phyloP scores from a whole-genome alignment of 352 stramenopile genomes.

The Phytophthora colocasiae region DNA sequence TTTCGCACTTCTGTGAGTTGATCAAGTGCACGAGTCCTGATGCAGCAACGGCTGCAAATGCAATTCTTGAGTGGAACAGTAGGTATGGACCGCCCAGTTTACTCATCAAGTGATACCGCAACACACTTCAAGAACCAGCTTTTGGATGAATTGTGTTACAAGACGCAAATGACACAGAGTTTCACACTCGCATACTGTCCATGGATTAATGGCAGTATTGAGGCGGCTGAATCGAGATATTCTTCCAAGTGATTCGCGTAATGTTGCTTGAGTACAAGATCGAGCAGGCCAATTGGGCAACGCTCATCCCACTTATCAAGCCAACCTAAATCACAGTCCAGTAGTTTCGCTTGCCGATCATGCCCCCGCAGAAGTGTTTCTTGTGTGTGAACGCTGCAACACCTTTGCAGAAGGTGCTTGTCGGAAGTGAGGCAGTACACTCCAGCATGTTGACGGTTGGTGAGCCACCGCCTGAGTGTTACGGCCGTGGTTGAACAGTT shows the following conservation, averaged over 20 bases:
- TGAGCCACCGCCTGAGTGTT: background rate
- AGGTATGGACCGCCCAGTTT: background rate
- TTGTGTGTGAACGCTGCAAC: background rate
- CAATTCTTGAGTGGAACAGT: background rate
- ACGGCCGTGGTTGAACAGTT: background rate
- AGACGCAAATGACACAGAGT: background rate
- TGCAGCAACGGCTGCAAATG: background rate
- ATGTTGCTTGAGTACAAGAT: background rate
- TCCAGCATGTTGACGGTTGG: background rate
- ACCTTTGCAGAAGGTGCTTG: background rate
- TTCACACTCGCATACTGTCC: background rate
- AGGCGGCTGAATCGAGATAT: background rate
- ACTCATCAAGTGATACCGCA: background rate
- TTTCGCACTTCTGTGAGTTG: slow-evolving; percentile 4
- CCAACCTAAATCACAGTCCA: background rate
- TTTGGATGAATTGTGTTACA: background rate
- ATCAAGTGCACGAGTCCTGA: background rate
- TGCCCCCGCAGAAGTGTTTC: background rate
- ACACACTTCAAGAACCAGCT: background rate
- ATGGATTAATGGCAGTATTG: slow-evolving; percentile 2
- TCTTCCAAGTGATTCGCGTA: background rate
- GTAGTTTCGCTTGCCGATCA: background rate
- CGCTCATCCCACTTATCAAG: background rate
- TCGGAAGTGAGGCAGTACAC: background rate
- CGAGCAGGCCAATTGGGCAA: too few relatives aligned